Evolutionary conservation across 352 stramenopile species (phyloP).

Genomic region (Phytophthora palmivora): DNA sequence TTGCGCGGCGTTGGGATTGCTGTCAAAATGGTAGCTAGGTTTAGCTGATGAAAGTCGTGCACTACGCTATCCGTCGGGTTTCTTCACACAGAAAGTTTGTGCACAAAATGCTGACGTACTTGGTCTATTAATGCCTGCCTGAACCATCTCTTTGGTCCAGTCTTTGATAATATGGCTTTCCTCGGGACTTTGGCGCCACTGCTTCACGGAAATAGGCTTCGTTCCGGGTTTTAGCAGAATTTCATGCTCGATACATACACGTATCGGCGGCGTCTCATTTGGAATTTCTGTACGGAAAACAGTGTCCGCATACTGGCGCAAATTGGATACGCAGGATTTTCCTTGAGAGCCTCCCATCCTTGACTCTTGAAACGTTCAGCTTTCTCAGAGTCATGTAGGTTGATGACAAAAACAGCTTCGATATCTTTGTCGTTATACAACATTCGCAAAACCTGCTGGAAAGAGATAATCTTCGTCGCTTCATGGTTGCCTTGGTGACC

Average conservation of each 20-base stretch:
- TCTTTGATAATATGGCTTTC: slow-evolving; percentile 8
- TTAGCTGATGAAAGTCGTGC: too few relatives aligned
- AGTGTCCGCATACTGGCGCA: slow-evolving; percentile 4
- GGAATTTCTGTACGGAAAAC: slow-evolving; percentile 11
- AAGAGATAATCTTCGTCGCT: slow-evolving; percentile 1
- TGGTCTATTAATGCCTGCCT: slow-evolving; percentile 17
- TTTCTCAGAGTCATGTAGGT: slow-evolving; percentile 22
- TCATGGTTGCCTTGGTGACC: slow-evolving; percentile 1
- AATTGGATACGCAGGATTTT: slow-evolving; percentile 2
- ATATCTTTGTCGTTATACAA: slow-evolving; percentile 5
- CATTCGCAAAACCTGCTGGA: slow-evolving; percentile 1
- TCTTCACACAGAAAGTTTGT: too few relatives aligned
- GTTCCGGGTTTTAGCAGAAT: too few relatives aligned
- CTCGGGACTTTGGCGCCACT: slow-evolving; percentile 8
- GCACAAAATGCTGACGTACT: too few relatives aligned
- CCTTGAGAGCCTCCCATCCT: too few relatives aligned
- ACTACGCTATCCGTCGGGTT: too few relatives aligned
- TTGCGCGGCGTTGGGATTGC: too few relatives aligned
- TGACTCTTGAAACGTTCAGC: too few relatives aligned
- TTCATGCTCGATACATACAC: too few relatives aligned
- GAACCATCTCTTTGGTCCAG: slow-evolving; percentile 26
- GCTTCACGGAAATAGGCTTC: too few relatives aligned
- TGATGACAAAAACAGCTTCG: slow-evolving; percentile 10
- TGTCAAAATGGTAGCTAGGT: too few relatives aligned
- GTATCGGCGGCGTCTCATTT: background rate